phyloP scores from a whole-genome alignment of 2,329 filamentous ascomycete species.

The Fusarium camptoceras region DNA sequence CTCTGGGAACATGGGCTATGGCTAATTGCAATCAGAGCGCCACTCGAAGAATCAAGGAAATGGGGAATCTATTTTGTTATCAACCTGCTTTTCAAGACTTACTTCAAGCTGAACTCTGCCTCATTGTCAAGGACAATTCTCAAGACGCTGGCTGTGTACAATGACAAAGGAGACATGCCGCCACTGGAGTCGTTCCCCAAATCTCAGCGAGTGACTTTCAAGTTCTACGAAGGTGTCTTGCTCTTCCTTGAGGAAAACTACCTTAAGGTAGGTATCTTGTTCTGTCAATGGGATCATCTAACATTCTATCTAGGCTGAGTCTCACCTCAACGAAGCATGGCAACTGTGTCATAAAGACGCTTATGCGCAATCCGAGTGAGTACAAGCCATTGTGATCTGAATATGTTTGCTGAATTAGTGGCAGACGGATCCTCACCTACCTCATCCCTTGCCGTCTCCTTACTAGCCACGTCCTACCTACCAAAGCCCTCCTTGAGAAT shows the following conservation, averaged over 20 bases:
- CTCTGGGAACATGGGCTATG: background rate
- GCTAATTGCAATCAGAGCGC: conserved; percentile 62
- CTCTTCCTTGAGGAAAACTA: conserved; percentile 96
- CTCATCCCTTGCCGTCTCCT: conserved; percentile 93
- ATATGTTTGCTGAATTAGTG: conserved; percentile 11
- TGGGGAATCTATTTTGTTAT: conserved; percentile 97
- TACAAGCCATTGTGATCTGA: background rate
- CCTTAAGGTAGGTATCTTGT: conserved; percentile 65
- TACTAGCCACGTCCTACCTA: conserved; percentile 87
- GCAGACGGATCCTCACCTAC: conserved; percentile 89
- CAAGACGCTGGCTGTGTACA: conserved; percentile 81
- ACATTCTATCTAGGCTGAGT: conserved; percentile 72
- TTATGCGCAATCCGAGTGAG: conserved; percentile 82
- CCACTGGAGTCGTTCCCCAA: conserved; percentile 82
- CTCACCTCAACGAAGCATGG: conserved; percentile 83
- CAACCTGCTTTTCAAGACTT: conserved; percentile 97
- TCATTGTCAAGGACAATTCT: conserved; percentile 91
- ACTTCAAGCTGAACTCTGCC: conserved; percentile 94
- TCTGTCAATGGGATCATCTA: background rate
- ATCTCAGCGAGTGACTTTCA: conserved; percentile 93
- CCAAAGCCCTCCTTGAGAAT: conserved; percentile 73
- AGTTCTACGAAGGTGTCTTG: conserved; percentile 95
- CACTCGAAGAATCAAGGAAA: conserved; percentile 90
- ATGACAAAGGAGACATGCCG: conserved; percentile 80
- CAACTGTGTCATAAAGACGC: conserved; percentile 80